Evolutionary conservation across 2,329 filamentous ascomycete species (phyloP).

Genomic region (Aspergillus tubingensis): DNA sequence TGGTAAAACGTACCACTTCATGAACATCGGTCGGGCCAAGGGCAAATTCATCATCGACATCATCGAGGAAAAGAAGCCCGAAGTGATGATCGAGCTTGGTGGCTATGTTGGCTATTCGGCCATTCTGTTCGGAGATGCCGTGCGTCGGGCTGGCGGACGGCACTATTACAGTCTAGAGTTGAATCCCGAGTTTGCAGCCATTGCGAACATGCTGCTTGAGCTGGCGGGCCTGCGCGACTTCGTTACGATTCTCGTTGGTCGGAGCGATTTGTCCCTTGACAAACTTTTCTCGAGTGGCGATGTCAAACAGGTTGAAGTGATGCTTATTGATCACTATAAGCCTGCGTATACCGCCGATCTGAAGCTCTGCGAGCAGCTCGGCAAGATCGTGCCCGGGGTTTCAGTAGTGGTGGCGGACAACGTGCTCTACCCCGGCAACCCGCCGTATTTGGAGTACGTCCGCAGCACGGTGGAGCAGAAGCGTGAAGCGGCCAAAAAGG

Average conservation of each 20-base stretch:
- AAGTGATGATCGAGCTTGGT: slow-evolving; percentile 74
- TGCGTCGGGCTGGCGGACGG: slow-evolving; percentile 64
- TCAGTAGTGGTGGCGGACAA: slow-evolving; percentile 48
- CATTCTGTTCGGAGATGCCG: slow-evolving; percentile 70
- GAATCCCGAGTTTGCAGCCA: slow-evolving; percentile 71
- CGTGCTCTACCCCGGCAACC: slow-evolving; percentile 47
- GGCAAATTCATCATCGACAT: slow-evolving; percentile 69
- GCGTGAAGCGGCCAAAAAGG: slow-evolving; percentile 43
- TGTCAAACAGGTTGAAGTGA: slow-evolving; percentile 65
- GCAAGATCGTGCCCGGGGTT: slow-evolving; percentile 61
- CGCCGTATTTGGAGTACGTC: slow-evolving; percentile 63
- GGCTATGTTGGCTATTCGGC: slow-evolving; percentile 82
- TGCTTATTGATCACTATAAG: slow-evolving; percentile 83
- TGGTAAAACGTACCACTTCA: slow-evolving; percentile 67
- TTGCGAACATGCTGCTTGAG: slow-evolving; percentile 69
- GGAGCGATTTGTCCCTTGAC: slow-evolving; percentile 66
- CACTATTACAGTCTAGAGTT: slow-evolving; percentile 72
- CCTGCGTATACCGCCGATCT: slow-evolving; percentile 72
- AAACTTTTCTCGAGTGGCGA: slow-evolving; percentile 57
- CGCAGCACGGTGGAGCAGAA: slow-evolving; percentile 66
- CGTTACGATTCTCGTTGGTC: slow-evolving; percentile 70
- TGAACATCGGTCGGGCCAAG: slow-evolving; percentile 78
- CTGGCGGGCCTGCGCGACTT: slow-evolving; percentile 72
- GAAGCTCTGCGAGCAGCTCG: slow-evolving; percentile 73
- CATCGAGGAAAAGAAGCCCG: slow-evolving; percentile 66